A percentile compares a stretch with the other conserved stretches of the same genome.
These are phyloP conservation scores for Voacanga thouarsii DNA, from an alignment of 257 asterid genomes.

Conservation along the genomic window DNA sequence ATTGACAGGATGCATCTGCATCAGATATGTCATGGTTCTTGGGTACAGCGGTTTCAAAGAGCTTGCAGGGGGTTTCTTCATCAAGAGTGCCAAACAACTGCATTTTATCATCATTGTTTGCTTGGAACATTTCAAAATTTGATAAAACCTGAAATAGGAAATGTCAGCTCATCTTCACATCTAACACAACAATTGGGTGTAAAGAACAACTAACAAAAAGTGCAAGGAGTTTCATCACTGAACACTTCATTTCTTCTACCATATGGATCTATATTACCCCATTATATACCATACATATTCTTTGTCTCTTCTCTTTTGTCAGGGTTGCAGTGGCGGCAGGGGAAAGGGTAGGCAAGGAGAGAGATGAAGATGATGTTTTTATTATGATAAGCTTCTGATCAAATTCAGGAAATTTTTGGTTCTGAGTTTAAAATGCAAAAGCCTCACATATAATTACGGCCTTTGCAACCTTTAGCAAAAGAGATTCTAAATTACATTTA, in stretches of 20 bases:
- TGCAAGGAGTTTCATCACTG: neutral
- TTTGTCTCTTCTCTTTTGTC: neutral
- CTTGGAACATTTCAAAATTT: slow-evolving; percentile 33
- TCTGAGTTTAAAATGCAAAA: neutral
- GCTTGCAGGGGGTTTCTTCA: slow-evolving; percentile 15
- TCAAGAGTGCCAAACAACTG: slow-evolving; percentile 14
- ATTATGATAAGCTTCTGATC: neutral
- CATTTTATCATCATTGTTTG: slow-evolving; percentile 18
- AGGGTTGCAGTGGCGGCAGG: neutral
- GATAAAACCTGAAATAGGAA: slow-evolving; percentile 50
- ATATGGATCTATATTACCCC: neutral
- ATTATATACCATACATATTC: neutral
- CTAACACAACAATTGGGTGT: neutral
- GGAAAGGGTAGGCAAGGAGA: neutral
- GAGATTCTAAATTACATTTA: neutral
- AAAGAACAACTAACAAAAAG: neutral
- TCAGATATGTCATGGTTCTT: slow-evolving; percentile 1
- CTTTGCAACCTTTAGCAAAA: neutral
- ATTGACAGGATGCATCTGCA: slow-evolving; percentile 7
- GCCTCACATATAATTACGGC: neutral
- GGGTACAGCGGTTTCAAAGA: neutral
- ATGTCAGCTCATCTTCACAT: neutral
- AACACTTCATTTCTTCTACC: neutral
- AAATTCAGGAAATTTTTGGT: neutral
- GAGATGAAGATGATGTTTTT: neutral